A percentile compares a stretch with the other conserved stretches of the same genome.
These are phyloP conservation scores for Paramyrothecium sp. DNA, from an alignment of 2,329 filamentous ascomycete genomes.

Conservation along the genomic window DNA sequence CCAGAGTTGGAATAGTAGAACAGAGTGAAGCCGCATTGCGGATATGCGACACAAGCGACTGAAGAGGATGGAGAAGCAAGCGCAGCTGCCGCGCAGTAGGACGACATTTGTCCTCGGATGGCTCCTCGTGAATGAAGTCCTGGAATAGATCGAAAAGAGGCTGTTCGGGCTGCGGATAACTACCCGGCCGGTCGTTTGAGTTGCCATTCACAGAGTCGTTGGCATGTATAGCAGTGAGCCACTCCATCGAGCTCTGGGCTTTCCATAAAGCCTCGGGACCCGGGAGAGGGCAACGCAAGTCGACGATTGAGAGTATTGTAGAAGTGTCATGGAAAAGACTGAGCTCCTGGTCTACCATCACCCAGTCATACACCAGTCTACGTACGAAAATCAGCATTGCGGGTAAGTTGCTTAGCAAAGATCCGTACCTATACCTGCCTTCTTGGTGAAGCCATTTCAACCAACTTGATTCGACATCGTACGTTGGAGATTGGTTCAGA, in stretches of 20 bases:
- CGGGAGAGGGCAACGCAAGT: conserved; percentile 64
- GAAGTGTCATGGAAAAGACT: conserved; percentile 64
- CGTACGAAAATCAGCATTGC: neutral
- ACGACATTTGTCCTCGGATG: neutral
- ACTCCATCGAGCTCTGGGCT: neutral
- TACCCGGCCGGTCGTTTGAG: neutral
- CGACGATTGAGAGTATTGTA: conserved; percentile 62
- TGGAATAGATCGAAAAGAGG: conserved; percentile 24
- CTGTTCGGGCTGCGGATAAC: conserved; percentile 60
- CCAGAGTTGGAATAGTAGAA: conserved; percentile 32
- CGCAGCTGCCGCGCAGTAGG: neutral
- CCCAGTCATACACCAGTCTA: conserved; percentile 73
- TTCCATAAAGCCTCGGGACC: conserved; percentile 59
- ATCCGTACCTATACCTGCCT: neutral
- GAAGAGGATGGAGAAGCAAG: neutral
- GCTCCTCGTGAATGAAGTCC: neutral
- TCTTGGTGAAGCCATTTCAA: neutral
- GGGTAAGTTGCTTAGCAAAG: neutral
- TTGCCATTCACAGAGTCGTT: neutral
- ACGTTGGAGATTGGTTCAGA: neutral
- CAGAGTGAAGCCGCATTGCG: conserved; percentile 40
- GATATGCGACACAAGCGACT: neutral
- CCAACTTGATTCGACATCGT: neutral
- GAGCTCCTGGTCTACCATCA: conserved; percentile 72
- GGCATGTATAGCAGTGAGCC: neutral